Percentiles rank a stretch among this genome's conserved stretches.
Evolutionary conservation across 345 rosid genomes (phyloP).

Genomic region (Mercurialis annua): DNA sequence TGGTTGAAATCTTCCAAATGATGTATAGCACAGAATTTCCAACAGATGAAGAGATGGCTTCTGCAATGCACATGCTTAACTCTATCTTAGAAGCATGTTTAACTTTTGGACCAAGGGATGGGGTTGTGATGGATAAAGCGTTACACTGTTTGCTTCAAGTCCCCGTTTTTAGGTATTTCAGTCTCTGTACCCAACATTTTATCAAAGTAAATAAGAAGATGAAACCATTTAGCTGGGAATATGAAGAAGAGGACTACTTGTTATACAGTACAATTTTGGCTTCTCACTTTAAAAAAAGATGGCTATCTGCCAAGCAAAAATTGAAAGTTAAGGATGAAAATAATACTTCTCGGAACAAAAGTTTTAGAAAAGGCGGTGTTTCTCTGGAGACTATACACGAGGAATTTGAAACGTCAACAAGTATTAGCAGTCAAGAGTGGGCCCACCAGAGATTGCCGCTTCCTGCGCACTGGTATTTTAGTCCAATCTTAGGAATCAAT

Average conservation of each 20-base stretch:
- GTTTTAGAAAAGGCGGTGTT: constrained; percentile 28
- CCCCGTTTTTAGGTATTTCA: constrained; percentile 48
- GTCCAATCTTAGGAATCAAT: constrained; percentile 58
- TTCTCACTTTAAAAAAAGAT: constrained; percentile 66
- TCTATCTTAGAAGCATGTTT: constrained; percentile 58
- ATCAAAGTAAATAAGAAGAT: constrained; percentile 35
- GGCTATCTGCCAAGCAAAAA: constrained; percentile 64
- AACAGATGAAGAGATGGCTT: constrained; percentile 33
- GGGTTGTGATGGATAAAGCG: constrained; percentile 51
- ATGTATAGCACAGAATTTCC: constrained; percentile 20
- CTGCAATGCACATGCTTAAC: constrained; percentile 37
- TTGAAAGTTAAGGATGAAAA: constrained; percentile 30
- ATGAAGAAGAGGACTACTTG: constrained; percentile 46
- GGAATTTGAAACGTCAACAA: constrained; percentile 51
- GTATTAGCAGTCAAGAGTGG: constrained; percentile 55
- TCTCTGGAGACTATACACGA: constrained; percentile 76
- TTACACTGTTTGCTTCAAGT: constrained; percentile 56
- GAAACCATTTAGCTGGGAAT: constrained; percentile 41
- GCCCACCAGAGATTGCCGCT: constrained; percentile 83
- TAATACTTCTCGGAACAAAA: constrained; percentile 21
- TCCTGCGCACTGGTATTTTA: constrained; percentile 88
- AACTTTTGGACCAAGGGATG: constrained; percentile 67
- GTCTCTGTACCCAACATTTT: constrained; percentile 34
- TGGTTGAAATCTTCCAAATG: constrained; percentile 47
- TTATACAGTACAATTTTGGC: constrained; percentile 45